Conservation (phyloP, 352 stramenopile genomes). For the Phytophthora capsici region DNA sequence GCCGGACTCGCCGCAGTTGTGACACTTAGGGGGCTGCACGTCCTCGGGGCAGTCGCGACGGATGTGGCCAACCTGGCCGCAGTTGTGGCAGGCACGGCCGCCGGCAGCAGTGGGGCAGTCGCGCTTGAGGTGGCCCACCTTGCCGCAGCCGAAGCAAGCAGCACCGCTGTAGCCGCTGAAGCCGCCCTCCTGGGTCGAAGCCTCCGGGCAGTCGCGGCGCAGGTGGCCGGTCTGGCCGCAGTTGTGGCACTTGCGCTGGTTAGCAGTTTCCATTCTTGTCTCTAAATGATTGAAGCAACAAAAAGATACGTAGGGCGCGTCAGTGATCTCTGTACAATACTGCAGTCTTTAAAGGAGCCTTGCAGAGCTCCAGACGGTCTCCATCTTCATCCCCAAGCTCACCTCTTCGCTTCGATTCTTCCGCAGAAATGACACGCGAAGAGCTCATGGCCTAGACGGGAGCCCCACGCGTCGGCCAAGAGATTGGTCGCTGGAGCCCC, state of each 20-base stretch:
- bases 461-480: slow-evolving; percentile 20
- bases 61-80: slow-evolving; percentile 77
- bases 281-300: slow-evolving; percentile 16
- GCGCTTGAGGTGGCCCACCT: slow-evolving; percentile 82
- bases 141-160: slow-evolving; percentile 81
- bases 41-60: slow-evolving; percentile 83
- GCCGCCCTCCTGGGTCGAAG: slow-evolving; percentile 48
- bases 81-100: slow-evolving; percentile 85
- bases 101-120: slow-evolving; percentile 64
- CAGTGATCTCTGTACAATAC: slow-evolving; percentile 5
- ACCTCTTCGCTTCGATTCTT: slow-evolving; percentile 49
- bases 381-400: slow-evolving; percentile 8
- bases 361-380: not conserved
- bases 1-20: slow-evolving; percentile 78
- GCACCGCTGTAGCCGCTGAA: slow-evolving; percentile 45
- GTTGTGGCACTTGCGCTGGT: slow-evolving; percentile 83
- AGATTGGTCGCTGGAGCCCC: slow-evolving; percentile 38
- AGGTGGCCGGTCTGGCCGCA: slow-evolving; percentile 79
- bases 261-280: slow-evolving; percentile 45
- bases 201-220: slow-evolving; percentile 77
- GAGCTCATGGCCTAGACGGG: slow-evolving; percentile 5
- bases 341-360: no score
- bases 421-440: slow-evolving; percentile 50
- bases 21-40: slow-evolving; percentile 74
- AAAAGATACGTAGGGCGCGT: slow-evolving; percentile 22